Evolutionary conservation across 805 yeast species (phyloP), one percentile per base, ranked within the genome.

Genomic region (Groenewaldozyma salmanticensis): DNA sequence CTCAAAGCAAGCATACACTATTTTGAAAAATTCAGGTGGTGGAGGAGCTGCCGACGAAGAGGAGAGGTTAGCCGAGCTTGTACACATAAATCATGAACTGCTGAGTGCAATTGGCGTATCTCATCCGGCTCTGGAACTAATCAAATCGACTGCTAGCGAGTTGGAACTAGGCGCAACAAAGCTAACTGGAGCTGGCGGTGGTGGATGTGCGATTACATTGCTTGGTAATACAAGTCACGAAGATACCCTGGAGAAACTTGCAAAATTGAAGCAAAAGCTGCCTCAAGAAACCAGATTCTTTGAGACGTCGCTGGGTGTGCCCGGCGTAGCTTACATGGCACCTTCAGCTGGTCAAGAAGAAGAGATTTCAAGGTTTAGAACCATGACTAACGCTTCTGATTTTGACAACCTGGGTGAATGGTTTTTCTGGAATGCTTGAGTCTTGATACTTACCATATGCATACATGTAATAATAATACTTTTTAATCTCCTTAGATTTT

Each of bases 171-270:
- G 98, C 5, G 77, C 81, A 43, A 90, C 98, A 0, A 92, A 92
- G 59, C 71, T 92, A 41, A 92, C 98, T 0, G 98, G 98, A 33
- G 98, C 98, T 0, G 98, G 98, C 27, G 98, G 98, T 17, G 98
- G 98, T 38, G 98, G 98, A 2, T 92, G 98, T 67, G 95, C 97
- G 7, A 81, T 92, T 42, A 92, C 97, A 0, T 62, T 92, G 31
- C 67, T 88, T 13, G 31, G 17, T 21, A 16, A 35, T 35, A 20
- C 20, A n/a, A 27, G 38, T 17, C 21, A 33, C 17, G 31, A 35
- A 29, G 16, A 35, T 18, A 50, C 52, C 15, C 67, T 64, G 2
- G 62, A 59, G 1, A 51, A 52, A 1, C 34, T 73, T 5, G 52
- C 53, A 1, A 60, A 60, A 19, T 54, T 64, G 24, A 49, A 52